These are phyloP conservation scores for Phytophthora pisi DNA, from an alignment of 352 stramenopile genomes.

Conservation along the genomic window DNA sequence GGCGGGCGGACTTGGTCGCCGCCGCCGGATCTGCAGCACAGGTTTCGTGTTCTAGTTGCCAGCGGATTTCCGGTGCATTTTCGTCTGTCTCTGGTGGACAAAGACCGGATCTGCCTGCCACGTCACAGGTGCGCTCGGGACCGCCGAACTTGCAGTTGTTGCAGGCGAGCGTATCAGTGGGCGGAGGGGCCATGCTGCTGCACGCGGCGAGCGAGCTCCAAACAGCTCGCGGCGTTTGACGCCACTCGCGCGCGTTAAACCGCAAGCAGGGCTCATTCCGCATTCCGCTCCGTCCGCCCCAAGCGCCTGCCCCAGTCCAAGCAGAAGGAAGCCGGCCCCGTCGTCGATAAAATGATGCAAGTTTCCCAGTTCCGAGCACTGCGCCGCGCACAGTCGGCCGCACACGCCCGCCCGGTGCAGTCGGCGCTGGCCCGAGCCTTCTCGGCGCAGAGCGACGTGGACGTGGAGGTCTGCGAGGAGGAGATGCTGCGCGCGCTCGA, in stretches of 20 bases:
- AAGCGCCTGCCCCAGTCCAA: slow-evolving; percentile 25
- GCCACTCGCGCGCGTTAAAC: not conserved
- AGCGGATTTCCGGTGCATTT: slow-evolving; percentile 24
- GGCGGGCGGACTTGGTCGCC: slow-evolving; percentile 11
- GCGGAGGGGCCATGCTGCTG: not conserved
- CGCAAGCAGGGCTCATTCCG: slow-evolving; percentile 22
- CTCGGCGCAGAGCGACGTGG: slow-evolving; percentile 32
- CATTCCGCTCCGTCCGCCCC: slow-evolving; percentile 25
- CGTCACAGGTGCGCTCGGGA: slow-evolving; percentile 31
- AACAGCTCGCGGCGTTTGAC: not conserved
- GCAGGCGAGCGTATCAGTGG: not conserved
- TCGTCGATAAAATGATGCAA: slow-evolving; percentile 52
- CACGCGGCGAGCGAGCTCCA: too few relatives aligned
- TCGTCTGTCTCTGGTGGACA: slow-evolving; percentile 24
- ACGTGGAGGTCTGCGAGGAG: slow-evolving; percentile 37
- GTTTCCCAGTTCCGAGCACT: slow-evolving; percentile 63
- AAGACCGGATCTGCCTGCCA: not conserved
- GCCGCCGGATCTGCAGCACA: slow-evolving; percentile 27
- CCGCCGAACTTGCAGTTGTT: slow-evolving; percentile 25
- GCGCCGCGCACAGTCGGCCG: slow-evolving; percentile 42
- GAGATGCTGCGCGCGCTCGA: slow-evolving; percentile 65
- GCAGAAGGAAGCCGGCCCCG: slow-evolving; percentile 19
- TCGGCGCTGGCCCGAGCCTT: slow-evolving; percentile 21
- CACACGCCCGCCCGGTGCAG: slow-evolving; percentile 26
- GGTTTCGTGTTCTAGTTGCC: slow-evolving; percentile 22